Conservation (phyloP, 768 basidiomycete genomes). For the Cystofilobasidium ferigula region DNA sequence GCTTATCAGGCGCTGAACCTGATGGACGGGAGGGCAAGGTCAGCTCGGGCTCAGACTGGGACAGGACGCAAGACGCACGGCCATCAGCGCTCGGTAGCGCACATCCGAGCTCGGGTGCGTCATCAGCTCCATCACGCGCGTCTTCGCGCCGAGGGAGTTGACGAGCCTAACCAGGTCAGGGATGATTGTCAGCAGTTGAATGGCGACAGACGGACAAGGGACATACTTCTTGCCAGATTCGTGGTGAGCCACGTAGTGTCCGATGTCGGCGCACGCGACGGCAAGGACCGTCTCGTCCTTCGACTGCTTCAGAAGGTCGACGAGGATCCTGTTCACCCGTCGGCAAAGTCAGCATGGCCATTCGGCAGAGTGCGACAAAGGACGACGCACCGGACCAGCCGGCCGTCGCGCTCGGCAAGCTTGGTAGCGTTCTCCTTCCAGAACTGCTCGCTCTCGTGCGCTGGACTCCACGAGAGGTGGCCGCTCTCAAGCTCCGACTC, state of each 20-base stretch:
- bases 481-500: constrained; percentile 78
- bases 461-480: constrained; percentile 87
- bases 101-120: constrained; percentile 76
- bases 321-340: constrained; percentile 50
- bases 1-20: constrained; percentile 1
- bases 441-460: constrained; percentile 91
- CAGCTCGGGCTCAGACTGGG: background rate
- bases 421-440: constrained; percentile 91
- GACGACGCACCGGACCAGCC: constrained; percentile 64
- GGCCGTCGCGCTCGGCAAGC: constrained; percentile 71
- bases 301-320: constrained; percentile 59
- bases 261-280: constrained; percentile 85
- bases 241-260: constrained; percentile 83
- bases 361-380: no score
- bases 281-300: constrained; percentile 68
- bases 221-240: constrained; percentile 79
- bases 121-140: constrained; percentile 54
- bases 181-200: background rate
- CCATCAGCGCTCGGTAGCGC: constrained; percentile 78
- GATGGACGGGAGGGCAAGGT: background rate
- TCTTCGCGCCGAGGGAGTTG: constrained; percentile 74
- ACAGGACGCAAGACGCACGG: constrained; percentile 40
- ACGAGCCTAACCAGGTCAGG: constrained; percentile 48
- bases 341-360: background rate
- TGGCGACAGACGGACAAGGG: background rate